phyloP scores from a whole-genome alignment of 169 alveolate genomes.

The Amoebophrya sp. region DNA sequence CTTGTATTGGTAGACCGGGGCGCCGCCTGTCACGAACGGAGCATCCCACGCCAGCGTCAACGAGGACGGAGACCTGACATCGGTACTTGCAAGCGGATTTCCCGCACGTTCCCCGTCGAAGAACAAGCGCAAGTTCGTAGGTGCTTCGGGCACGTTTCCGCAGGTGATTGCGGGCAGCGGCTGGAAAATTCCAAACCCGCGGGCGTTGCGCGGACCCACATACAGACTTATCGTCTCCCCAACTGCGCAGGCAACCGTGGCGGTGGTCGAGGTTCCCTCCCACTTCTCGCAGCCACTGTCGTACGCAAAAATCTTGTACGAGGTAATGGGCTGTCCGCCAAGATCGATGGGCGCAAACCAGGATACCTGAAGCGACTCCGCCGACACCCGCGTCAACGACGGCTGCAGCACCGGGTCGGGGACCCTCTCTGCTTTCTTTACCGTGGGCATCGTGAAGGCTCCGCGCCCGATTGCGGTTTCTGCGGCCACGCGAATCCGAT shows the following conservation, averaged over 20 bases:
- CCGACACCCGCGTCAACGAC: not conserved
- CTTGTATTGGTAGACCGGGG: not conserved
- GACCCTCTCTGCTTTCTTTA: not conserved
- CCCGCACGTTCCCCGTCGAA: not conserved
- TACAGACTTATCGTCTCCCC: not conserved
- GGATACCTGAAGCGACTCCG: not conserved
- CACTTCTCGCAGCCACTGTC: not conserved
- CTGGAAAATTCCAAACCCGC: not conserved
- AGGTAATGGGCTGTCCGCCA: not conserved
- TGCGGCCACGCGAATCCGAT: slow-evolving; percentile 31
- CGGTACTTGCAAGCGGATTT: not conserved
- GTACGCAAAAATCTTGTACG: not conserved
- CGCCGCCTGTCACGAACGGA: not conserved
- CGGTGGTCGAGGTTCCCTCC: not conserved
- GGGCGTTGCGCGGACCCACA: not conserved
- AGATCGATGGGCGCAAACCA: not conserved
- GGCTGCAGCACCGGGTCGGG: not conserved
- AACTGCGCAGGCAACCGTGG: not conserved
- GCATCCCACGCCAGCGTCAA: not conserved
- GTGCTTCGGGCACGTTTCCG: not conserved
- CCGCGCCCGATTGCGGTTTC: slow-evolving; percentile 27
- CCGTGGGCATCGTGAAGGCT: slow-evolving; percentile 4
- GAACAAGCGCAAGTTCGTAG: not conserved
- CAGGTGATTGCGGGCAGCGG: not conserved
- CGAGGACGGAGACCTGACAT: not conserved